phyloP scores from a whole-genome alignment of 225 moss, liverwort and hornwort species.

The Sphagnum tenellum region DNA sequence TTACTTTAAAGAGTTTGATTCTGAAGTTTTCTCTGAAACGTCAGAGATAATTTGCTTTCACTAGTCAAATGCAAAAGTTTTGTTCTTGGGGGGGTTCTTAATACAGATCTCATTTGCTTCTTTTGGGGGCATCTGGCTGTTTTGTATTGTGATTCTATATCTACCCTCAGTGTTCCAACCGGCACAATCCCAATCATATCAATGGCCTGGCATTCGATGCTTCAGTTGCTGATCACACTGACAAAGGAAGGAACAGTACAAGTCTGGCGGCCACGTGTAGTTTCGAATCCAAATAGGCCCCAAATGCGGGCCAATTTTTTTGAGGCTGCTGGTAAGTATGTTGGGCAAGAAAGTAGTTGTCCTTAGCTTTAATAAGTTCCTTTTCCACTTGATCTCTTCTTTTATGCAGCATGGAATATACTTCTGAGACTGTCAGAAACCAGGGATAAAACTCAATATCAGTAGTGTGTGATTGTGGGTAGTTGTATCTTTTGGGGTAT shows the following conservation, averaged over 20 bases:
- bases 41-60: no score
- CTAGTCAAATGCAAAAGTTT: no score
- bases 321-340: constrained; percentile 68
- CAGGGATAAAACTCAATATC: not conserved
- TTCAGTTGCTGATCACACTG: constrained; percentile 79
- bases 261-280: constrained; percentile 88
- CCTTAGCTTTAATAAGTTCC: not conserved
- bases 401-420: not conserved
- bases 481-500: not conserved
- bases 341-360: no score
- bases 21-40: no score
- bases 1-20: no score
- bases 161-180: constrained; percentile 53
- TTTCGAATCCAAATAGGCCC: constrained; percentile 65
- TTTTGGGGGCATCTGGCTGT: not conserved
- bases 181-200: constrained; percentile 74
- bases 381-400: not conserved
- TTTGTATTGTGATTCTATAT: not conserved
- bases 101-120: no score
- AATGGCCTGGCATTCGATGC: constrained; percentile 88
- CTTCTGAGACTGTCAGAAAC: not conserved
- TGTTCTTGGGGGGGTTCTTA: no score
- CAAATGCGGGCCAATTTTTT: constrained; percentile 91
- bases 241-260: constrained; percentile 82
- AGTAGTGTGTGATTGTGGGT: no score